These are phyloP conservation scores for Pleurotus salmoneostramineus DNA, from an alignment of 768 basidiomycete species.

Conservation along the genomic window DNA sequence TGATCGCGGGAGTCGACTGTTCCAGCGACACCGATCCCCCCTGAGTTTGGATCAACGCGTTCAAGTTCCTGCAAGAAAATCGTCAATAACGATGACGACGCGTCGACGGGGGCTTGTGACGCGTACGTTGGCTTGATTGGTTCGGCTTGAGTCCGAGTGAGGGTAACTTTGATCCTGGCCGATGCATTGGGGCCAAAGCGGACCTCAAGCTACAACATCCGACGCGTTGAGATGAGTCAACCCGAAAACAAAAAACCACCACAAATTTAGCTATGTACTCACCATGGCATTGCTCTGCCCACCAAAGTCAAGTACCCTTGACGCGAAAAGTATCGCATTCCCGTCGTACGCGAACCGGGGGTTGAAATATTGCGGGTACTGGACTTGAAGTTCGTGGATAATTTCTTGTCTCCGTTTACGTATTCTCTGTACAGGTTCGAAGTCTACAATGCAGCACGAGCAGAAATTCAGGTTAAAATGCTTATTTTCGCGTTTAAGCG, in stretches of 20 bases:
- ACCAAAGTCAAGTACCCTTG: constrained; percentile 21
- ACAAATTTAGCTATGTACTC: constrained; percentile 6
- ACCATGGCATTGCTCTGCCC: constrained; percentile 25
- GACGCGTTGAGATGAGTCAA: neutral
- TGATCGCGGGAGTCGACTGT: constrained; percentile 32
- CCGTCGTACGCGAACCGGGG: constrained; percentile 47
- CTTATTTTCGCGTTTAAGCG: neutral
- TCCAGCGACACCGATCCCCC: constrained; percentile 10
- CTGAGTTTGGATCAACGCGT: constrained; percentile 15
- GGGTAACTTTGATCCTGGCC: constrained; percentile 16
- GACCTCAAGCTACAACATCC: constrained; percentile 18
- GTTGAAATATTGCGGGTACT: constrained; percentile 28
- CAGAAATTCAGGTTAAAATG: neutral
- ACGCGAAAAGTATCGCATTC: constrained; percentile 35
- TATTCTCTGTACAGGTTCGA: constrained; percentile 17
- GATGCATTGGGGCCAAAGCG: too few species aligned
- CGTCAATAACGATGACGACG: neutral
- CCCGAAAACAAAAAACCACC: too few species aligned
- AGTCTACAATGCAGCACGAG: neutral
- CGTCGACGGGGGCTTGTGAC: neutral
- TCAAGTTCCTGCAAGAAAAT: constrained; percentile 19
- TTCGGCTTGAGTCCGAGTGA: constrained; percentile 35
- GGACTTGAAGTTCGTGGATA: constrained; percentile 35
- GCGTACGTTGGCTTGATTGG: constrained; percentile 32
- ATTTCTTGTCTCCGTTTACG: constrained; percentile 23